phyloP scores from a whole-genome alignment of 2,329 filamentous ascomycete genomes.

The Chaetoscypha palmicola region DNA sequence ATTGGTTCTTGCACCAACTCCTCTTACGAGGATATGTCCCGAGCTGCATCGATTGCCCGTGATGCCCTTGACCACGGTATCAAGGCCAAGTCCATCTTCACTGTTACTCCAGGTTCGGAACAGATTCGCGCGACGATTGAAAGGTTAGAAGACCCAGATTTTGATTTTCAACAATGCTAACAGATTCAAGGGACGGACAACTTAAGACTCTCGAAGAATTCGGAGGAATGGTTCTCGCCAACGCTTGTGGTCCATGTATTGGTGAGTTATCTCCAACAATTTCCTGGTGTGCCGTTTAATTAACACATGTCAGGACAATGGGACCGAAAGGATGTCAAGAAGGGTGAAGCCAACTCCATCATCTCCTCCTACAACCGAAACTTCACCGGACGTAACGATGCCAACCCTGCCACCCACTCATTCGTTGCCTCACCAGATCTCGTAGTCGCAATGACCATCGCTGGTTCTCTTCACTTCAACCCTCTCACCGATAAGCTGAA shows the following conservation, averaged over 20 bases:
- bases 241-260: slow-evolving; percentile 91
- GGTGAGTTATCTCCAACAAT: too few species aligned
- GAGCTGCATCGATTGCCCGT: slow-evolving; percentile 82
- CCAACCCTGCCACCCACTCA: slow-evolving; percentile 88
- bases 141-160: neutral
- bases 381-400: slow-evolving; percentile 97
- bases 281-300: too few species aligned
- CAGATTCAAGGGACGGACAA: slow-evolving; percentile 72
- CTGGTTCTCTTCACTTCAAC: slow-evolving; percentile 87
- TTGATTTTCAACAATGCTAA: neutral
- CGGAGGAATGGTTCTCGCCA: slow-evolving; percentile 88
- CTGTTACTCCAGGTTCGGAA: slow-evolving; percentile 92
- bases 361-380: slow-evolving; percentile 99
- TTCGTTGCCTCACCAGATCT: slow-evolving; percentile 90
- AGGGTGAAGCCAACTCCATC: slow-evolving; percentile 94
- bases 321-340: slow-evolving; percentile 89
- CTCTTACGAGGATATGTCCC: slow-evolving; percentile 82
- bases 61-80: slow-evolving; percentile 88
- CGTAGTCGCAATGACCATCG: slow-evolving; percentile 78
- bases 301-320: too few species aligned
- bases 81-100: slow-evolving; percentile 90
- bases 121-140: slow-evolving; percentile 90
- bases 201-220: slow-evolving; percentile 94
- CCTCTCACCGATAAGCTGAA: slow-evolving; percentile 86
- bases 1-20: slow-evolving; percentile 98